Evolutionary conservation across 1,139 yeast genomes (phyloP).

Genomic region (Kodamaea suecica): DNA sequence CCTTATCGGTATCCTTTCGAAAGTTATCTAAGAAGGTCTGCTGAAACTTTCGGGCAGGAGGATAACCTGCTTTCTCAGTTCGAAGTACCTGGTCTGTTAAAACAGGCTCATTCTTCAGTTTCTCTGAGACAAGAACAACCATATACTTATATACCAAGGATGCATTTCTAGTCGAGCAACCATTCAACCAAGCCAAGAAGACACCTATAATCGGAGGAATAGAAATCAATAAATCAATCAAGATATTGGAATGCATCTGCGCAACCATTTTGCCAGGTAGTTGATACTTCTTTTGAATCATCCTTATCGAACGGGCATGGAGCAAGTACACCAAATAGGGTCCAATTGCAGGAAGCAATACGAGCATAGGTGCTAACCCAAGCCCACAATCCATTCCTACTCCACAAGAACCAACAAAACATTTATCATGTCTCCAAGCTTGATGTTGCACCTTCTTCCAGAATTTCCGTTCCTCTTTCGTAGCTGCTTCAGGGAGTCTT

Average conservation of each 20-base stretch:
- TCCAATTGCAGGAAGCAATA: constrained; percentile 74
- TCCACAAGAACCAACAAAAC: constrained; percentile 71
- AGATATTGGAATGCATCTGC: constrained; percentile 70
- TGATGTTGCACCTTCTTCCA: constrained; percentile 71
- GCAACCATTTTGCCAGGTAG: constrained; percentile 61
- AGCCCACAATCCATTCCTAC: constrained; percentile 71
- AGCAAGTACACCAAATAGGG: constrained; percentile 76
- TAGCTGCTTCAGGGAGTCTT: constrained; percentile 47
- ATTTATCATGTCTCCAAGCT: constrained; percentile 86
- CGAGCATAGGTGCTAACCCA: constrained; percentile 70
- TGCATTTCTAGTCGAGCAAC: constrained; percentile 88
- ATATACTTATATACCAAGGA: constrained; percentile 60
- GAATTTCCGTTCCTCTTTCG: constrained; percentile 58
- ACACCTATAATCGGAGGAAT: constrained; percentile 79
- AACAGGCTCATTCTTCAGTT: constrained; percentile 16
- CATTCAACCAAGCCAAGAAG: constrained; percentile 73
- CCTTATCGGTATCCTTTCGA: neutral
- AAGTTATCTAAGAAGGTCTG: constrained; percentile 9
- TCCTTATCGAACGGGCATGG: constrained; percentile 61
- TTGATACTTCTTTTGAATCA: constrained; percentile 53
- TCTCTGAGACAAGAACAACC: constrained; percentile 34
- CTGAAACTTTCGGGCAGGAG: constrained; percentile 6
- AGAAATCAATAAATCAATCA: constrained; percentile 67
- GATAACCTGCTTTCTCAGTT: constrained; percentile 1
- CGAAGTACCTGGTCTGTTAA: constrained; percentile 1